These are phyloP conservation scores for Vanderwaltozyma tropicalis DNA, from an alignment of 805 yeast species.

Conservation along the genomic window DNA sequence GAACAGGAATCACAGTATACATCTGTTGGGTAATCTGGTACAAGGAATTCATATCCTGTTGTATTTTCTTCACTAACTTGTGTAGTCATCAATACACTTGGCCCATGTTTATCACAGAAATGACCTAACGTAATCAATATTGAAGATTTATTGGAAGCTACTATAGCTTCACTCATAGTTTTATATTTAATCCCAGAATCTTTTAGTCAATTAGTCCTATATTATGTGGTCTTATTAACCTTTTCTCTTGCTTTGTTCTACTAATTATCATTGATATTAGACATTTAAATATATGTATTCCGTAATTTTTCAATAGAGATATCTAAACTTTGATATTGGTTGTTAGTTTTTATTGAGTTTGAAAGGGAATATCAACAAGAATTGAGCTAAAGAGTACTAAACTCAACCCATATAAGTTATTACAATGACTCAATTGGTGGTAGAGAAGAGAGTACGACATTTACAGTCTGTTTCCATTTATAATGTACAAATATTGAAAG, in stretches of 20 bases:
- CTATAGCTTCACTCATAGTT: not conserved
- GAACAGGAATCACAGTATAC: constrained; percentile 54
- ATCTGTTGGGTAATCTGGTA: constrained; percentile 35
- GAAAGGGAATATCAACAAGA: too few relatives aligned
- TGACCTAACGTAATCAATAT: constrained; percentile 43
- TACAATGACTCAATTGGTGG: constrained; percentile 9
- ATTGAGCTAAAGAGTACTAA: too few relatives aligned
- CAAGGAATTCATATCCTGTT: constrained; percentile 19
- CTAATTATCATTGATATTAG: too few relatives aligned
- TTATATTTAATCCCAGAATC: not conserved
- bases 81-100: constrained; percentile 54
- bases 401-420: too few relatives aligned
- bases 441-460: constrained; percentile 20
- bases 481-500: constrained; percentile 3
- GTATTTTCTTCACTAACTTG: constrained; percentile 29
- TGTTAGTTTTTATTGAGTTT: too few relatives aligned
- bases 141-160: not conserved
- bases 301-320: too few relatives aligned
- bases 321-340: too few relatives aligned
- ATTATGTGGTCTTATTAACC: too few relatives aligned
- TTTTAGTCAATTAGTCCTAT: not conserved
- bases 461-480: constrained; percentile 15
- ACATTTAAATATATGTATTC: too few relatives aligned
- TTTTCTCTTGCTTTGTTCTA: too few relatives aligned
- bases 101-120: constrained; percentile 74